Evolutionary conservation across 176 grass and related monocot genomes (phyloP).

Genomic region (Urochloa ruziziensis): DNA sequence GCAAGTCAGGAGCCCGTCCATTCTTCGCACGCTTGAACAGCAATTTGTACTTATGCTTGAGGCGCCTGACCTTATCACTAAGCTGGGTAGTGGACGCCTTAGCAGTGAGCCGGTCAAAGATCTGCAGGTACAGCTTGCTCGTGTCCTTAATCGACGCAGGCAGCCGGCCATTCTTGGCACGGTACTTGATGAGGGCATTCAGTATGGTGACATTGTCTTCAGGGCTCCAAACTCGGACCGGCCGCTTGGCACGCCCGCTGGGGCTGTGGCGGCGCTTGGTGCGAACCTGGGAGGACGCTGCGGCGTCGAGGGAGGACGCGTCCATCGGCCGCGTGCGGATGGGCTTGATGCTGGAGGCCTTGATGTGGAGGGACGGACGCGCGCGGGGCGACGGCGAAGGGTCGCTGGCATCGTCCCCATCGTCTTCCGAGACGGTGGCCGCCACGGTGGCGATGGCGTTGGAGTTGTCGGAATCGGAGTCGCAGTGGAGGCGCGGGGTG

Average conservation of each 20-base stretch:
- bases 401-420: constrained; percentile 2
- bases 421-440: background rate
- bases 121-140: constrained; percentile 10
- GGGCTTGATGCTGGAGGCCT: constrained; percentile 39
- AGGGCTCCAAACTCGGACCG: constrained; percentile 40
- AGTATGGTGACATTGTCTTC: constrained; percentile 48
- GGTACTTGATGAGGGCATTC: constrained; percentile 38
- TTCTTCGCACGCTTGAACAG: constrained; percentile 11
- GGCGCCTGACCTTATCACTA: constrained; percentile 42
- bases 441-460: background rate
- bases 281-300: constrained; percentile 1
- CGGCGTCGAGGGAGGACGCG: background rate
- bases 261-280: constrained; percentile 21
- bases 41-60: constrained; percentile 45
- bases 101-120: constrained; percentile 25
- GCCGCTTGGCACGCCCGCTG: constrained; percentile 1
- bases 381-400: constrained; percentile 1
- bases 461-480: constrained; percentile 1
- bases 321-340: constrained; percentile 43
- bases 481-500: background rate
- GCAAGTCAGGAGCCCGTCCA: constrained; percentile 26
- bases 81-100: constrained; percentile 45
- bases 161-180: constrained; percentile 28
- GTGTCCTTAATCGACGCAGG: constrained; percentile 23
- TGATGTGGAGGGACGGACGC: constrained; percentile 21